These are phyloP conservation scores for Penicillium alfredii DNA, from an alignment of 495 filamentous ascomycete species.

Conservation along the genomic window DNA sequence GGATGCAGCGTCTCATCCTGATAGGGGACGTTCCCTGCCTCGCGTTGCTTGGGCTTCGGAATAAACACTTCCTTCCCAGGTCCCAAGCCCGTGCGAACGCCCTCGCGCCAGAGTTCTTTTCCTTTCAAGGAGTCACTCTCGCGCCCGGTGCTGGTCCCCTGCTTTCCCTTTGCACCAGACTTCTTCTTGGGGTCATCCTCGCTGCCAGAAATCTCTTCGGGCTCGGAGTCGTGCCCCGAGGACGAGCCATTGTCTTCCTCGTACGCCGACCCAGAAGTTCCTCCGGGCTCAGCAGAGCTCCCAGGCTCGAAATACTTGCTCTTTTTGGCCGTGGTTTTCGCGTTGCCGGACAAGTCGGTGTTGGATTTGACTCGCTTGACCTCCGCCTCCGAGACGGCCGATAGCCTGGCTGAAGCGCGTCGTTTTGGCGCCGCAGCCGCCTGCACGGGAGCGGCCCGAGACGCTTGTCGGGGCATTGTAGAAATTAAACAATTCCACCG, in stretches of 20 bases:
- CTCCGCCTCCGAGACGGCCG: slow-evolving; percentile 27
- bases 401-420: slow-evolving; percentile 33
- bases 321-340: slow-evolving; percentile 48
- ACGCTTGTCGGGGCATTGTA: slow-evolving; percentile 39
- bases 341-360: slow-evolving; percentile 15
- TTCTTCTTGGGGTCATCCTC: slow-evolving; percentile 19
- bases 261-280: slow-evolving; percentile 24
- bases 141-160: slow-evolving; percentile 2
- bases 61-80: slow-evolving; percentile 63
- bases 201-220: slow-evolving; percentile 14
- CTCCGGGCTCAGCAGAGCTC: slow-evolving; percentile 26
- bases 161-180: slow-evolving; percentile 13
- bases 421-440: slow-evolving; percentile 36
- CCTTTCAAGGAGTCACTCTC: slow-evolving; percentile 24
- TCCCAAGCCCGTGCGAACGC: slow-evolving; percentile 50
- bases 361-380: slow-evolving; percentile 44
- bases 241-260: slow-evolving; percentile 14
- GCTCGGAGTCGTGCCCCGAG: slow-evolving; percentile 16
- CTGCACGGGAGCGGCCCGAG: slow-evolving; percentile 31
- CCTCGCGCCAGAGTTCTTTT: slow-evolving; percentile 53
- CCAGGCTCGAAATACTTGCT: slow-evolving; percentile 51
- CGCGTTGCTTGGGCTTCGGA: slow-evolving; percentile 62
- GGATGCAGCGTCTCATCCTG: slow-evolving; percentile 64
- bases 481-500: too few species aligned
- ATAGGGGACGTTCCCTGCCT: slow-evolving; percentile 61